A percentile compares a stretch with the other conserved stretches of the same genome.
Conservation (phyloP, 192 early-diverging fungal genomes). For the Podila minutissima region DNA sequence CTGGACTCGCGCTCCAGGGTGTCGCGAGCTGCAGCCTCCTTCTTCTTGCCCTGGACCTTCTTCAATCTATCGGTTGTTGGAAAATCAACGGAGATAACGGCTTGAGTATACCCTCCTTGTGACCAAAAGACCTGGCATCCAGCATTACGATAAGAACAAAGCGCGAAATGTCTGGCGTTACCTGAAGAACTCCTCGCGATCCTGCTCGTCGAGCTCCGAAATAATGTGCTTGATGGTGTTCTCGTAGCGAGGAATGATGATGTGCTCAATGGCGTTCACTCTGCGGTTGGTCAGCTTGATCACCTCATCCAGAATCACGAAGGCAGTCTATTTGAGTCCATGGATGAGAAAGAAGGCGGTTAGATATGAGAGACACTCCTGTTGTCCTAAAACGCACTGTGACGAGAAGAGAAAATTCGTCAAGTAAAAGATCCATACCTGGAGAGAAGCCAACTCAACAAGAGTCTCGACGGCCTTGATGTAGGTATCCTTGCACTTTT, state of each 20-base stretch:
- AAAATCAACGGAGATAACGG: neutral
- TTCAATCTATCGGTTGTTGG: slow-evolving; percentile 71
- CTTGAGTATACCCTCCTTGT: neutral
- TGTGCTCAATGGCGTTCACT: slow-evolving; percentile 99
- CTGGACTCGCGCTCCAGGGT: slow-evolving; percentile 57
- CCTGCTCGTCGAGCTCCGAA: slow-evolving; percentile 97
- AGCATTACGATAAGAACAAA: neutral
- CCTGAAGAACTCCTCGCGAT: slow-evolving; percentile 98
- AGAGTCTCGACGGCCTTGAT: slow-evolving; percentile 94
- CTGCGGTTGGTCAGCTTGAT: slow-evolving; percentile 99
- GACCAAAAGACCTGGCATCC: neutral
- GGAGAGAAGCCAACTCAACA: slow-evolving; percentile 97
- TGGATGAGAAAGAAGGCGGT: neutral
- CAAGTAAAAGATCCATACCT: slow-evolving; percentile 62
- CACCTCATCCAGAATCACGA: slow-evolving; percentile 99
- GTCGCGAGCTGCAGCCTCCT: slow-evolving; percentile 76
- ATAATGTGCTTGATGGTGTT: slow-evolving; percentile 98
- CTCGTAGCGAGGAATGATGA: slow-evolving; percentile 98
- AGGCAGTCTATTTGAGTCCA: slow-evolving; percentile 79
- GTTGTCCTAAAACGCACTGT: neutral
- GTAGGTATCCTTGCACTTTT: slow-evolving; percentile 95
- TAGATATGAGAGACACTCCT: too few relatives aligned
- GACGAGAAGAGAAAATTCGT: neutral
- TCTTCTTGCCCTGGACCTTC: slow-evolving; percentile 99
- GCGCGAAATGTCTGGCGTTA: slow-evolving; percentile 10